Conservation (phyloP, 306 rosid genomes). For the Bauhinia variegata region DNA sequence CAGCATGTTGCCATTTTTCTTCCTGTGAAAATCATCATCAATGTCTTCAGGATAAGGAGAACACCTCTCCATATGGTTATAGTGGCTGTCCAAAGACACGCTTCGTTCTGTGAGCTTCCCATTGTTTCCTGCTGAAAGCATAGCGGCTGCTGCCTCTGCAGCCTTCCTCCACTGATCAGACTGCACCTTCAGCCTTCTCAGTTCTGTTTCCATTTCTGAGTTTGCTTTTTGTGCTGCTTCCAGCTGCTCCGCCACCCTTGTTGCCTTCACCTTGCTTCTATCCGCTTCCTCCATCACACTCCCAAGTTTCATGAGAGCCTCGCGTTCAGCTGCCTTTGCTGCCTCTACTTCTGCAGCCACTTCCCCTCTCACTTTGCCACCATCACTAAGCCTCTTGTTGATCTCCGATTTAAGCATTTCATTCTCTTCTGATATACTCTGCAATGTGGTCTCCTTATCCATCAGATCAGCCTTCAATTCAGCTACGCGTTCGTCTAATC, state of each 20-base stretch:
- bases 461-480: conserved; percentile 66
- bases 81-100: conserved; percentile 72
- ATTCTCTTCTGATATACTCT: conserved; percentile 76
- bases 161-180: conserved; percentile 98
- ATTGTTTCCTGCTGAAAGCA: conserved; percentile 78
- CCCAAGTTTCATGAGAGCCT: conserved; percentile 69
- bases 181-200: conserved; percentile 85
- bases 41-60: conserved; percentile 64
- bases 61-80: conserved; percentile 53
- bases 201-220: conserved; percentile 77
- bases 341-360: conserved; percentile 57
- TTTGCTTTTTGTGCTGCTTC: conserved; percentile 75
- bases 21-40: conserved; percentile 79
- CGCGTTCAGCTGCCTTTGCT: conserved; percentile 58
- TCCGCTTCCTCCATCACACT: conserved; percentile 81
- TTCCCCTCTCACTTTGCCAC: conserved; percentile 49
- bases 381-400: conserved; percentile 44
- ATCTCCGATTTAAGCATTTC: conserved; percentile 67
- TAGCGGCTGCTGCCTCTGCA: conserved; percentile 97
- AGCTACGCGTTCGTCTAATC: conserved; percentile 53
- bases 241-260: conserved; percentile 74
- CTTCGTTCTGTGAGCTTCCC: conserved; percentile 80
- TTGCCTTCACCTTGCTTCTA: conserved; percentile 62
- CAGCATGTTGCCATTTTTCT: conserved; percentile 94
- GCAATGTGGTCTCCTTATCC: conserved; percentile 88